Percentiles rank a stretch among this genome's conserved stretches.
These are phyloP conservation scores for Lodderomyces jiufengensis DNA, from an alignment of 1,139 yeast genomes.

Conservation along the genomic window DNA sequence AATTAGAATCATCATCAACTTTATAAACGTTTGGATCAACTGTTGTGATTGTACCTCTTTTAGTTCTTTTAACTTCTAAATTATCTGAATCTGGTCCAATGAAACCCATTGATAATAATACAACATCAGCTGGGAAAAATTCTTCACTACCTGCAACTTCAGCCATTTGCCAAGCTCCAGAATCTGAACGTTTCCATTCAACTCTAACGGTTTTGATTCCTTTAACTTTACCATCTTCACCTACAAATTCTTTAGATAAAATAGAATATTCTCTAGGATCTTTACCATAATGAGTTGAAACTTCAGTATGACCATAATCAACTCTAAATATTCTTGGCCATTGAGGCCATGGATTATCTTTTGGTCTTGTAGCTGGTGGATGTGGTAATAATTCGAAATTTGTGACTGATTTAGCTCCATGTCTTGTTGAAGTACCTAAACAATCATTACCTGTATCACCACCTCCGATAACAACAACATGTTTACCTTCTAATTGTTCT, in stretches of 20 bases:
- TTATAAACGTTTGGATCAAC: conserved; percentile 65
- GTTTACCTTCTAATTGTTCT: conserved; percentile 71
- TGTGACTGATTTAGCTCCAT: conserved; percentile 92
- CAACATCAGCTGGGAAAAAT: conserved; percentile 91
- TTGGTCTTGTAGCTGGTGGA: conserved; percentile 83
- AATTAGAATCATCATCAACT: conserved; percentile 57
- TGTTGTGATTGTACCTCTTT: conserved; percentile 84
- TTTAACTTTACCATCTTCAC: conserved; percentile 88
- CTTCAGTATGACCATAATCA: conserved; percentile 97
- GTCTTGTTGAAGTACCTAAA: conserved; percentile 96
- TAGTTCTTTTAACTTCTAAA: conserved; percentile 67
- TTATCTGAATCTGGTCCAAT: conserved; percentile 92
- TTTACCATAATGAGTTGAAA: conserved; percentile 87
- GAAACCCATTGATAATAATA: conserved; percentile 93
- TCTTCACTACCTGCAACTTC: conserved; percentile 95
- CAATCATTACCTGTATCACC: conserved; percentile 99
- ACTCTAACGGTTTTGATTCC: conserved; percentile 95
- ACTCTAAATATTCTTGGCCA: conserved; percentile 98
- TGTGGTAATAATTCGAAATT: conserved; percentile 93
- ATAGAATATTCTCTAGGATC: conserved; percentile 98
- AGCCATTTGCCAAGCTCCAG: conserved; percentile 99
- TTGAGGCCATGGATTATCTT: conserved; percentile 99
- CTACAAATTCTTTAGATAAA: conserved; percentile 90
- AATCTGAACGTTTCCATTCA: conserved; percentile 94
- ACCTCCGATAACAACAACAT: conserved; percentile 97